Conservation (phyloP, 179 eudicot genomes). For the Heliamphora pulchella region DNA sequence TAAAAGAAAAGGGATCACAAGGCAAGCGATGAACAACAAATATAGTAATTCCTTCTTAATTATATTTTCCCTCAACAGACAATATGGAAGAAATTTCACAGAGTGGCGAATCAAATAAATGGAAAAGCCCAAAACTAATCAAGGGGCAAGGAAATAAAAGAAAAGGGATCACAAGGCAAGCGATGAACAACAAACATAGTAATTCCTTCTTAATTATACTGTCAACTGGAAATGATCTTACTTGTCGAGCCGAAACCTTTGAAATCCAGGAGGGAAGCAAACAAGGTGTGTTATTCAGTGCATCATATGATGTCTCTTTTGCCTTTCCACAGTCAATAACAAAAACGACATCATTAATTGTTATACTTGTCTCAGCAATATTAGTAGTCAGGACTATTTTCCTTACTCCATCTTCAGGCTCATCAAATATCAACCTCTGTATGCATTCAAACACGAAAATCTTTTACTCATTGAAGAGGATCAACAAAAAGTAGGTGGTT, state of each 20-base stretch:
- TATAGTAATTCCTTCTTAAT: background rate
- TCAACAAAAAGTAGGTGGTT: background rate
- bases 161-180: background rate
- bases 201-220: background rate
- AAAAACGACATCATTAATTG: constrained; percentile 80
- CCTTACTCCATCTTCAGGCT: constrained; percentile 68
- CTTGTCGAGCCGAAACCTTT: constrained; percentile 86
- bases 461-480: background rate
- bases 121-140: background rate
- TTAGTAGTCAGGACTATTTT: constrained; percentile 83
- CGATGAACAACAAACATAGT: background rate
- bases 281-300: constrained; percentile 81
- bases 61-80: background rate
- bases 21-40: constrained; percentile 1
- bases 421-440: constrained; percentile 77
- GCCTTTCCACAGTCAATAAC: constrained; percentile 93
- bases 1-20: background rate
- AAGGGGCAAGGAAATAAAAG: background rate
- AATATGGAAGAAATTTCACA: background rate
- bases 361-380: constrained; percentile 90
- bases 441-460: constrained; percentile 11
- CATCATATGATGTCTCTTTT: constrained; percentile 88
- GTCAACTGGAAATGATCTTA: constrained; percentile 19
- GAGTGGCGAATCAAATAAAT: background rate
- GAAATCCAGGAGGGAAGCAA: constrained; percentile 86